Evolutionary conservation across 495 filamentous ascomycete species (phyloP).

Genomic region (Astrocystis sublimbata): DNA sequence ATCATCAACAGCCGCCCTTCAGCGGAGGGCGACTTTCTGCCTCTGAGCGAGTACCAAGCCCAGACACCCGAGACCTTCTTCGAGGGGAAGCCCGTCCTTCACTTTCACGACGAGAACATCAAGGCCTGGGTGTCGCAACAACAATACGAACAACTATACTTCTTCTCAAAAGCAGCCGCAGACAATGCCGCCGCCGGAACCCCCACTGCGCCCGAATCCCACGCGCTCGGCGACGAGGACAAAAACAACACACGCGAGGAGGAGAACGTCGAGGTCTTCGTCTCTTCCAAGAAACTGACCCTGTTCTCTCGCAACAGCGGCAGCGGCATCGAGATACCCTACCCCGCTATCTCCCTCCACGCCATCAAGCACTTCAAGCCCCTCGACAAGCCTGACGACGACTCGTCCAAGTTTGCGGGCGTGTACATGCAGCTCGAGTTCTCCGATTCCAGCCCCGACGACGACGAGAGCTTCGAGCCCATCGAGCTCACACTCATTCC

Average conservation of each 20-base stretch:
- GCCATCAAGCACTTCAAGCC: constrained; percentile 67
- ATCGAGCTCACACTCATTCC: constrained; percentile 78
- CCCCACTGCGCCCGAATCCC: constrained; percentile 36
- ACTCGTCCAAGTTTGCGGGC: constrained; percentile 26
- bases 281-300: constrained; percentile 74
- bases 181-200: constrained; percentile 26
- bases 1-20: constrained; percentile 45
- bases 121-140: constrained; percentile 57
- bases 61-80: constrained; percentile 85
- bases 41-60: constrained; percentile 76
- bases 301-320: constrained; percentile 63
- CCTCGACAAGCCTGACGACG: constrained; percentile 29
- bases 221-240: constrained; percentile 36
- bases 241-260: constrained; percentile 41
- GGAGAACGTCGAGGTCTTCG: constrained; percentile 69
- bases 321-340: constrained; percentile 76
- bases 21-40: constrained; percentile 59
- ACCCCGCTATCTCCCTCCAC: constrained; percentile 85
- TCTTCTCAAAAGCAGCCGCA: constrained; percentile 43
- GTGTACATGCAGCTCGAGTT: constrained; percentile 81
- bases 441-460: constrained; percentile 52
- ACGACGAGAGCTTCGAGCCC: constrained; percentile 68
- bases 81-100: constrained; percentile 73
- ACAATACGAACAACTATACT: constrained; percentile 46
- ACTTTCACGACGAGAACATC: constrained; percentile 67